Percentiles rank a stretch among this genome's conserved stretches.
Evolutionary conservation across 345 rosid genomes (phyloP).

Genomic region (Noccaea caerulescens): DNA sequence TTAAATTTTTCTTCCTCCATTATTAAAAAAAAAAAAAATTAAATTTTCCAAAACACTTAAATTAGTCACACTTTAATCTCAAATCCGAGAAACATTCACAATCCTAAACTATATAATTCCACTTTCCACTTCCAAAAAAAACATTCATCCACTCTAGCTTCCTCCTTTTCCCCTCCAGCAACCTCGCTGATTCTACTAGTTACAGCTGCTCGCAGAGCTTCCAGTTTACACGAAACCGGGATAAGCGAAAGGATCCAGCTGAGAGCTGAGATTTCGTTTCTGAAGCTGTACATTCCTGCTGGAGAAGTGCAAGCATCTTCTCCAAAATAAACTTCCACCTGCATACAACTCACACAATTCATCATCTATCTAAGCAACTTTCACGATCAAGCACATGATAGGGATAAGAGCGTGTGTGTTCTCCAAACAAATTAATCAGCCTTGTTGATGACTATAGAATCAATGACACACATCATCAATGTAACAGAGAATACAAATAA

Average conservation of each 20-base stretch:
- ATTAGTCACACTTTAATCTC: too few species aligned
- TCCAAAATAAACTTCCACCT: slow-evolving; percentile 90
- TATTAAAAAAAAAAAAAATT: too few species aligned
- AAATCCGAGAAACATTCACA: too few species aligned
- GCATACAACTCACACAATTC: slow-evolving; percentile 39
- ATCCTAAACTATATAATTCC: too few species aligned
- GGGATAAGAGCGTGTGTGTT: too few species aligned
- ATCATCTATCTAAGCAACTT: slow-evolving; percentile 20
- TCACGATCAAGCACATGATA: not conserved
- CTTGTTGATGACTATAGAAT: too few species aligned
- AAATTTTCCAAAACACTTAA: too few species aligned
- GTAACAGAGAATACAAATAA: too few species aligned
- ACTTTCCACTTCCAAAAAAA: too few species aligned
- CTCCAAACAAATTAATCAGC: too few species aligned
- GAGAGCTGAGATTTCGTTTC: slow-evolving; percentile 84
- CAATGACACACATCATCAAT: too few species aligned
- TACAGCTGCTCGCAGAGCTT: slow-evolving; percentile 50
- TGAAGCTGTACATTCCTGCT: slow-evolving; percentile 54
- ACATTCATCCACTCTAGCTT: slow-evolving; percentile 37
- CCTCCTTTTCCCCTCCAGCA: slow-evolving; percentile 42
- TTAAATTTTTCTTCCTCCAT: too few species aligned
- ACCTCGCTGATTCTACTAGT: slow-evolving; percentile 48
- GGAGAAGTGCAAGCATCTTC: slow-evolving; percentile 49
- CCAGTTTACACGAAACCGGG: slow-evolving; percentile 38
- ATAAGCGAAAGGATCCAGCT: slow-evolving; percentile 56